Evolutionary conservation across 768 basidiomycete genomes (phyloP).

Genomic region (Lactifluus pinguis): DNA sequence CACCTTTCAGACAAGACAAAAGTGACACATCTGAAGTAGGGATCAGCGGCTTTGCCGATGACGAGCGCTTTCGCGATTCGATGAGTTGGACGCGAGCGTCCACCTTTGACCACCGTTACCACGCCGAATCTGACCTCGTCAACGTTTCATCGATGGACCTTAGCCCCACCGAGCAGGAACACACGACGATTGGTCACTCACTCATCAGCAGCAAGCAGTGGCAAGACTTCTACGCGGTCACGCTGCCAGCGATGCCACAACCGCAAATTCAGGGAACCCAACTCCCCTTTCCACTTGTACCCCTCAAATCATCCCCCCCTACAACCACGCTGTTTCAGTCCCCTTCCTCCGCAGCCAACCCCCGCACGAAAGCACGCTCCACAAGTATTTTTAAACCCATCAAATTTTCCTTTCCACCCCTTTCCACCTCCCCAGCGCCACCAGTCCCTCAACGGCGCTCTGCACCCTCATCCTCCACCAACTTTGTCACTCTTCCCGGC

Average conservation of each 20-base stretch:
- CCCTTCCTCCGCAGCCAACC: slow-evolving; percentile 12
- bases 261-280: slow-evolving; percentile 3
- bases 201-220: slow-evolving; percentile 7
- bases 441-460: slow-evolving; percentile 14
- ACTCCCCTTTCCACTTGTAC: slow-evolving; percentile 16
- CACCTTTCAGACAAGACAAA: no score
- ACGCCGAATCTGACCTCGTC: slow-evolving; percentile 7
- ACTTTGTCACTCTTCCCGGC: slow-evolving; percentile 10
- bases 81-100: slow-evolving; percentile 20
- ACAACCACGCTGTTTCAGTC: slow-evolving; percentile 24
- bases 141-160: slow-evolving; percentile 17
- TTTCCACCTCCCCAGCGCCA: slow-evolving; percentile 21
- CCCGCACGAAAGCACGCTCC: slow-evolving; percentile 26
- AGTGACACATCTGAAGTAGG: slow-evolving; percentile 19
- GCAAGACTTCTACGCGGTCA: slow-evolving; percentile 9
- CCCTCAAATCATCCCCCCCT: slow-evolving; percentile 22
- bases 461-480: slow-evolving; percentile 18
- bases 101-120: slow-evolving; percentile 1
- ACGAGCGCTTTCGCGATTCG: slow-evolving; percentile 16
- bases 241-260: neutral
- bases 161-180: slow-evolving; percentile 14
- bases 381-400: slow-evolving; percentile 29
- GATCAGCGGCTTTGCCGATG: slow-evolving; percentile 17
- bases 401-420: slow-evolving; percentile 26
- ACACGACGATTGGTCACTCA: slow-evolving; percentile 10